phyloP scores from a whole-genome alignment of 768 basidiomycete genomes.

The Psilocybe cyanescens region DNA sequence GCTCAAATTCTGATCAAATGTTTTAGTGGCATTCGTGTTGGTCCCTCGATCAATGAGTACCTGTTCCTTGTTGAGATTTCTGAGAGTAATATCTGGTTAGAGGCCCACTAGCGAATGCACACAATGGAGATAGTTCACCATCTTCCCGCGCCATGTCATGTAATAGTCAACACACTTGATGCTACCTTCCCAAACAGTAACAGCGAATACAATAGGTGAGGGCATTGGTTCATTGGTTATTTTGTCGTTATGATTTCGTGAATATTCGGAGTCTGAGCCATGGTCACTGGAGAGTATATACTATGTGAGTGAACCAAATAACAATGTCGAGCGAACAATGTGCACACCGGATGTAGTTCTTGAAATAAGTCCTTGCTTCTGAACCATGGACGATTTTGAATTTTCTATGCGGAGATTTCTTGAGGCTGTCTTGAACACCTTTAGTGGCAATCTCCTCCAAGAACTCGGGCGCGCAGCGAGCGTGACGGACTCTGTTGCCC shows the following conservation, averaged over 20 bases:
- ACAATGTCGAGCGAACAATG: neutral
- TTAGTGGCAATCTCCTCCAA: slow-evolving; percentile 42
- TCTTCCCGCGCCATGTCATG: slow-evolving; percentile 51
- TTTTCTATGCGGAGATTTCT: slow-evolving; percentile 34
- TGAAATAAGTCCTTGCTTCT: slow-evolving; percentile 45
- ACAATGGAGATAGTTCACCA: slow-evolving; percentile 29
- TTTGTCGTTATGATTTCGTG: slow-evolving; percentile 22
- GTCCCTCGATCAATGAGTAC: slow-evolving; percentile 13
- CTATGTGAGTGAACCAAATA: neutral
- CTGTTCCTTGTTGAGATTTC: slow-evolving; percentile 26
- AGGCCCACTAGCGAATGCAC: neutral
- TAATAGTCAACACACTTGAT: slow-evolving; percentile 52
- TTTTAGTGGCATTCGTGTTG: neutral
- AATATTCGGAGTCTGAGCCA: slow-evolving; percentile 21
- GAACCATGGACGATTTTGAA: slow-evolving; percentile 45
- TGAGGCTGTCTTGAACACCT: slow-evolving; percentile 30
- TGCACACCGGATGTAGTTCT: slow-evolving; percentile 44
- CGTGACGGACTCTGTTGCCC: slow-evolving; percentile 43
- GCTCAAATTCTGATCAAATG: slow-evolving; percentile 27
- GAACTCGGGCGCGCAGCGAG: slow-evolving; percentile 48
- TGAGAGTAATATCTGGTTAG: slow-evolving; percentile 7
- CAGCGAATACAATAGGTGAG: slow-evolving; percentile 48
- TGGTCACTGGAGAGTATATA: slow-evolving; percentile 1
- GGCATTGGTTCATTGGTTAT: slow-evolving; percentile 22
- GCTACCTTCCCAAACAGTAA: slow-evolving; percentile 41